A percentile compares a stretch with the other conserved stretches of the same genome.
These are phyloP conservation scores for Brasilioporus rufonigricans DNA, from an alignment of 768 basidiomycete species.

Conservation along the genomic window DNA sequence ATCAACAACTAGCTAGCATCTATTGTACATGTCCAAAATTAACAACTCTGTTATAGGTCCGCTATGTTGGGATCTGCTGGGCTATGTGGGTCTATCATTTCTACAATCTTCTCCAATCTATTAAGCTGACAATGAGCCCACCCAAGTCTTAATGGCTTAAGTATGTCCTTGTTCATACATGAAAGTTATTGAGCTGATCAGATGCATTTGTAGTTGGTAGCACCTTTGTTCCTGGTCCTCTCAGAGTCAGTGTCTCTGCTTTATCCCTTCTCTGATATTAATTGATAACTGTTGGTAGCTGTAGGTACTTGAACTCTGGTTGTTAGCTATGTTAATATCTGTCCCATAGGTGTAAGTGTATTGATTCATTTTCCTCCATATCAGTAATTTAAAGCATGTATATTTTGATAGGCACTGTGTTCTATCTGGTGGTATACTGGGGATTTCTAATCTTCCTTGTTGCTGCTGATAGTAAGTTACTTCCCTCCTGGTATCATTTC, in stretches of 20 bases:
- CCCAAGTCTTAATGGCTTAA: not conserved
- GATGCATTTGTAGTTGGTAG: not conserved
- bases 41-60: not conserved
- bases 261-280: not conserved
- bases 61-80: slow-evolving; percentile 2
- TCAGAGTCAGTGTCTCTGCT: not conserved
- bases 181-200: not conserved
- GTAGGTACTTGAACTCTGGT: not conserved
- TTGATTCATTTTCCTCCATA: not conserved
- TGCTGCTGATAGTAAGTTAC: not conserved
- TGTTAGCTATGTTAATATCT: not conserved
- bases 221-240: not conserved
- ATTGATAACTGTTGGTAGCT: not conserved
- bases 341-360: slow-evolving; percentile 8
- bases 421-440: not conserved
- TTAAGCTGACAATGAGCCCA: not conserved
- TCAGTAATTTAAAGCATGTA: too few relatives aligned
- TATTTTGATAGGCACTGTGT: not conserved
- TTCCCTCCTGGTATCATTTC: not conserved
- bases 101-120: too few relatives aligned
- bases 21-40: not conserved
- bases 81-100: not conserved
- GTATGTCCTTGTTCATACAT: not conserved
- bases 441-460: not conserved
- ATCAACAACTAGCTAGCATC: not conserved